These are phyloP conservation scores for Decorospora gaudefroyi DNA, from an alignment of 2,329 filamentous ascomycete genomes.

Conservation along the genomic window DNA sequence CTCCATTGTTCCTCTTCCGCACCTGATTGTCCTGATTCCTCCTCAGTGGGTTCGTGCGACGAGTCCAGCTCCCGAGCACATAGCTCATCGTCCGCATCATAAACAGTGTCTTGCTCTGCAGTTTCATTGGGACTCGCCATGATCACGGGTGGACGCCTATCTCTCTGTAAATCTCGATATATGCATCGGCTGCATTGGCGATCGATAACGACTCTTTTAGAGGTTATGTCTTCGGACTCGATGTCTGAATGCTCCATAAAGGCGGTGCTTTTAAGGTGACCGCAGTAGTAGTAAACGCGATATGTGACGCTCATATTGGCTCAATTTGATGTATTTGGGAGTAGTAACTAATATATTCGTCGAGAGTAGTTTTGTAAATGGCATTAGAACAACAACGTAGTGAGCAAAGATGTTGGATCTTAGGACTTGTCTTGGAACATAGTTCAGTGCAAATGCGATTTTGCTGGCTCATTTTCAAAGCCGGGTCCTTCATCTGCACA, in stretches of 20 bases:
- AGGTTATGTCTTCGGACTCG: neutral
- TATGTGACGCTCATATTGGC: conserved; percentile 1
- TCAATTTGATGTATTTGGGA: neutral
- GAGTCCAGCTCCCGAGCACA: too few relatives aligned
- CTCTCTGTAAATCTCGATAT: neutral
- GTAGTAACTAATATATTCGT: neutral
- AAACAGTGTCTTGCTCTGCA: too few relatives aligned
- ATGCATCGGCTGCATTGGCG: conserved; percentile 2
- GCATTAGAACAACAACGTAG: neutral
- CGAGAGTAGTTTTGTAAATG: too few relatives aligned
- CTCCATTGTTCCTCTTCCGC: too few relatives aligned
- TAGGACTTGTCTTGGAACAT: neutral
- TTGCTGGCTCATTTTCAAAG: neutral
- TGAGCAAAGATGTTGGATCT: neutral
- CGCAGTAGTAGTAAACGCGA: conserved; percentile 3
- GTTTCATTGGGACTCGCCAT: neutral
- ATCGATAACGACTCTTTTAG: neutral
- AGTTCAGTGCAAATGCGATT: neutral
- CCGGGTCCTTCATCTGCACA: neutral
- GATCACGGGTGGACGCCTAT: neutral
- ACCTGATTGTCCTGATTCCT: too few relatives aligned
- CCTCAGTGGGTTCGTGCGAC: too few relatives aligned
- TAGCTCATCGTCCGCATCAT: too few relatives aligned
- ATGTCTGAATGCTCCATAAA: neutral
- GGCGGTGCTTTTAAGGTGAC: conserved; percentile 1